phyloP scores from a whole-genome alignment of 345 rosid species.

The Brassica juncea region DNA sequence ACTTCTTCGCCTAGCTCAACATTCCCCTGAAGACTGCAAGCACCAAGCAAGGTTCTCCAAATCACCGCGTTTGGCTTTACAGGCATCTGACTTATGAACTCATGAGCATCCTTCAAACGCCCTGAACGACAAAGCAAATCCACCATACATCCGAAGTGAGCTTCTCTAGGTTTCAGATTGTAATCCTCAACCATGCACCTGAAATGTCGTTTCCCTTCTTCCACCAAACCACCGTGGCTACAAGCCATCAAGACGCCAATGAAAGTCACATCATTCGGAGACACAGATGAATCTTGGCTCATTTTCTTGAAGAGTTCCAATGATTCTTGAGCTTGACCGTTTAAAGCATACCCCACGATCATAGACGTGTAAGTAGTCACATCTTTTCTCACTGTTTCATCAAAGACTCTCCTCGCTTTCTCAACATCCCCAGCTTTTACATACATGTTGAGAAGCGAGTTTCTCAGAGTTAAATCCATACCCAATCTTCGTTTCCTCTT shows the following conservation, averaged over 20 bases:
- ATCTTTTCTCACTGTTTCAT: constrained; percentile 36
- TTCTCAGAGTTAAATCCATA: constrained; percentile 35
- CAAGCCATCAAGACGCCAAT: constrained; percentile 53
- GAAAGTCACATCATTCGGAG: constrained; percentile 49
- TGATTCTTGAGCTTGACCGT: constrained; percentile 45
- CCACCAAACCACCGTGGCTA: constrained; percentile 47
- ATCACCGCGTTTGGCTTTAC: constrained; percentile 36
- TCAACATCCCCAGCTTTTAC: constrained; percentile 45
- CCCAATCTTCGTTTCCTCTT: constrained; percentile 14
- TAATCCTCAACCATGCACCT: constrained; percentile 43
- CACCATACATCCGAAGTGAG: constrained; percentile 49
- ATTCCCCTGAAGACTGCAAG: constrained; percentile 35
- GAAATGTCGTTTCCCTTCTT: constrained; percentile 41
- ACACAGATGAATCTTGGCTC: constrained; percentile 21
- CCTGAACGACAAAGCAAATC: constrained; percentile 47
- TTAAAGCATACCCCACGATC: constrained; percentile 45
- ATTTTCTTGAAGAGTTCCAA: constrained; percentile 40
- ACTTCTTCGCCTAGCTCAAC: constrained; percentile 41
- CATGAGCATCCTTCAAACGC: constrained; percentile 39
- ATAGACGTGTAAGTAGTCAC: constrained; percentile 48
- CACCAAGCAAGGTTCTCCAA: constrained; percentile 46
- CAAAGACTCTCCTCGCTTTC: constrained; percentile 42
- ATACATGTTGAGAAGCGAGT: constrained; percentile 47
- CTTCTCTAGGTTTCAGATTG: constrained; percentile 44
- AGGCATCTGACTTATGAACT: constrained; percentile 40